Percentiles rank a stretch among this genome's conserved stretches.
Evolutionary conservation across 2,329 filamentous ascomycete species (phyloP).

Genomic region (Botrytis elliptica): DNA sequence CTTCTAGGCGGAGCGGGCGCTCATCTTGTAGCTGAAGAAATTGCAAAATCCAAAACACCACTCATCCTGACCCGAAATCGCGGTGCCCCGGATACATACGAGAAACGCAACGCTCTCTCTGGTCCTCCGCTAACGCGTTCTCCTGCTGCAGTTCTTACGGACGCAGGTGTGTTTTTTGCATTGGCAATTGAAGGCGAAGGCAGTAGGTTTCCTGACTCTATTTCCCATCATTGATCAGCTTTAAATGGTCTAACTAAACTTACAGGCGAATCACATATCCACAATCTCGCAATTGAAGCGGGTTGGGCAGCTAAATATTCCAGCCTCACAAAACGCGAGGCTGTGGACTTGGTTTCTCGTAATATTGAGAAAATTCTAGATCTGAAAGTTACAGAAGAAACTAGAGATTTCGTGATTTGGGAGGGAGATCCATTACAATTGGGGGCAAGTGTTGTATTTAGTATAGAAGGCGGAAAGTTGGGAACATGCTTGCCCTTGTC

Average conservation of each 20-base stretch:
- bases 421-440: constrained; percentile 46
- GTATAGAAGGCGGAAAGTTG: constrained; percentile 37
- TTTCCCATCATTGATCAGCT: background rate
- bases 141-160: constrained; percentile 42
- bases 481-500: constrained; percentile 42
- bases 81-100: constrained; percentile 40
- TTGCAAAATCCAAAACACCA: constrained; percentile 44
- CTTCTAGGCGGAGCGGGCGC: constrained; percentile 44
- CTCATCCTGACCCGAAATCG: constrained; percentile 46
- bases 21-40: constrained; percentile 43
- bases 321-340: constrained; percentile 39
- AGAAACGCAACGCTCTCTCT: constrained; percentile 42
- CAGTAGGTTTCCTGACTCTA: background rate
- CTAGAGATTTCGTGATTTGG: constrained; percentile 46
- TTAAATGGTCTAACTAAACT: constrained; percentile 2
- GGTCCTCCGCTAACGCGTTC: constrained; percentile 46
- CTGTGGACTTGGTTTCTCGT: constrained; percentile 42
- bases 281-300: constrained; percentile 44
- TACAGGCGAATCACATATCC: constrained; percentile 42
- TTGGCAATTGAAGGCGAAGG: constrained; percentile 38
- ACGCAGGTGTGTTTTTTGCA: constrained; percentile 44
- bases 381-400: constrained; percentile 35
- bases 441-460: constrained; percentile 43
- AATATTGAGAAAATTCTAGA: constrained; percentile 46
- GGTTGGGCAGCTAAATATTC: constrained; percentile 45